These are phyloP conservation scores for Aristolochia fimbriata DNA, from an alignment of 164 flowering plant species.

Conservation along the genomic window DNA sequence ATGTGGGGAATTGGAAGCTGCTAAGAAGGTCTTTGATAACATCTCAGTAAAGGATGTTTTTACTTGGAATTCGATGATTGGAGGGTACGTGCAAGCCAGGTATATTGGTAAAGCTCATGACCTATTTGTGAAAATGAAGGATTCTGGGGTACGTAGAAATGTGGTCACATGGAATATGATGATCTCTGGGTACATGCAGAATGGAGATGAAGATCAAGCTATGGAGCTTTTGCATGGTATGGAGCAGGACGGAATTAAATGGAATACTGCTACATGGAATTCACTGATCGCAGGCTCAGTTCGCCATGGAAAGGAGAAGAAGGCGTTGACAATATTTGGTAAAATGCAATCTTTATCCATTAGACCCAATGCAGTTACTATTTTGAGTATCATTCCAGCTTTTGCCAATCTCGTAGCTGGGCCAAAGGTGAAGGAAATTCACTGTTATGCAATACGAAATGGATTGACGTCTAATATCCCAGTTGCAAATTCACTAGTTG, in stretches of 20 bases:
- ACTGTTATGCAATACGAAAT: constrained; percentile 12
- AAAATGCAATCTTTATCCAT: constrained; percentile 16
- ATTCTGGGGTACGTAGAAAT: constrained; percentile 15
- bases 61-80: constrained; percentile 26
- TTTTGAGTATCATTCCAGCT: constrained; percentile 24
- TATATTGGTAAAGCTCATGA: constrained; percentile 24
- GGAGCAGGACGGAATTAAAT: constrained; percentile 15
- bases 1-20: constrained; percentile 20
- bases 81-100: constrained; percentile 23
- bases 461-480: constrained; percentile 8
- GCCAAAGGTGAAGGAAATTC: constrained; percentile 22
- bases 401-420: constrained; percentile 15
- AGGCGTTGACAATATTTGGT: constrained; percentile 19
- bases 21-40: constrained; percentile 14
- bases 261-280: constrained; percentile 24
- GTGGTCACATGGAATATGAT: constrained; percentile 25
- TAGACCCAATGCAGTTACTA: constrained; percentile 20
- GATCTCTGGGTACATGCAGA: constrained; percentile 24
- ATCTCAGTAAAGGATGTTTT: constrained; percentile 15
- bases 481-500: constrained; percentile 16
- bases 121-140: constrained; percentile 18
- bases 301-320: constrained; percentile 15
- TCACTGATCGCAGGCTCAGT: constrained; percentile 19
- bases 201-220: constrained; percentile 30
- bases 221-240: constrained; percentile 21